phyloP scores from a whole-genome alignment of 768 basidiomycete species.

The Leccinellum albellum region DNA sequence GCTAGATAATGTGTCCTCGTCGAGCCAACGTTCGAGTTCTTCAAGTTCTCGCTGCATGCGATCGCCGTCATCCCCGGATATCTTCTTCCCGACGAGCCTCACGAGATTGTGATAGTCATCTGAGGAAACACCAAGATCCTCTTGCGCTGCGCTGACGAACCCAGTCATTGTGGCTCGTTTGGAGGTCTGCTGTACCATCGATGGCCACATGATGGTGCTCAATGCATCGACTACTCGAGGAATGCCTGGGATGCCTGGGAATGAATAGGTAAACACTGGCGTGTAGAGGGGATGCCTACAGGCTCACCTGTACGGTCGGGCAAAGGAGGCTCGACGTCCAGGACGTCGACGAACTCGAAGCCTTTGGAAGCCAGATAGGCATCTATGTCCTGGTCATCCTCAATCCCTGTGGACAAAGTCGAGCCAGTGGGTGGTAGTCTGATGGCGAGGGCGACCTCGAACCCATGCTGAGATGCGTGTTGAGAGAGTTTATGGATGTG shows the following conservation, averaged over 20 bases:
- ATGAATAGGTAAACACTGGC: not conserved
- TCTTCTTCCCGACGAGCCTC: constrained; percentile 17
- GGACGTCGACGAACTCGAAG: constrained; percentile 70
- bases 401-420: constrained; percentile 26
- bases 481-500: constrained; percentile 48
- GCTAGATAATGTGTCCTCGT: constrained; percentile 34
- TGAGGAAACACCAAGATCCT: constrained; percentile 5
- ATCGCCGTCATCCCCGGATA: constrained; percentile 27
- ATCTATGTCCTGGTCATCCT: constrained; percentile 58
- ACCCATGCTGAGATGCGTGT: constrained; percentile 48
- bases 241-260: constrained; percentile 49
- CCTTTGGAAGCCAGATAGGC: constrained; percentile 63
- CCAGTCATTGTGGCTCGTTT: not conserved
- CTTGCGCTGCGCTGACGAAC: not conserved
- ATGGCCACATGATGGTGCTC: constrained; percentile 88
- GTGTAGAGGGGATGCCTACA: not conserved
- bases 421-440: constrained; percentile 36
- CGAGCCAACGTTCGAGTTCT: constrained; percentile 60
- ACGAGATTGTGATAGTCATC: constrained; percentile 22
- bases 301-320: constrained; percentile 18
- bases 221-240: constrained; percentile 74
- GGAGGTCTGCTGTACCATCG: constrained; percentile 43
- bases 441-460: constrained; percentile 73
- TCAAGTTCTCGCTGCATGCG: constrained; percentile 51
- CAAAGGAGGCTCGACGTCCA: constrained; percentile 3